Evolutionary conservation across 2,329 filamentous ascomycete genomes (phyloP).

Genomic region (Sodiomyces alkalinus): DNA sequence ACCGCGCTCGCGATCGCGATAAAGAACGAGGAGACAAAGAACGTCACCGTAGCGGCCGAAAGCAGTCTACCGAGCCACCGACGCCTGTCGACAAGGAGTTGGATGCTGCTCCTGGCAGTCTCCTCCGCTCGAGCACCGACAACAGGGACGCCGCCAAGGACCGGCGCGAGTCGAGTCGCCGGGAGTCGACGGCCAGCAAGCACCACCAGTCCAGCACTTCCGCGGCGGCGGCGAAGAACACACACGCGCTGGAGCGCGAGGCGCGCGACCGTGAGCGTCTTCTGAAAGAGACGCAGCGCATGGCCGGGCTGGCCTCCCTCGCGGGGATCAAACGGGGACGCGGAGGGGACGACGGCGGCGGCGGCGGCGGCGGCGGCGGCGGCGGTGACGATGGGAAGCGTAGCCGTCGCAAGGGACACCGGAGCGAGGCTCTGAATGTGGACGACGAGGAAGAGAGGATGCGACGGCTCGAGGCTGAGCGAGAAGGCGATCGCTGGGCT

Average conservation of each 20-base stretch:
- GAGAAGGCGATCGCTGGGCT: slow-evolving; percentile 37
- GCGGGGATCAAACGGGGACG: slow-evolving; percentile 33
- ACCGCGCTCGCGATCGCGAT: slow-evolving; percentile 21
- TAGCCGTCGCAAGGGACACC: slow-evolving; percentile 30
- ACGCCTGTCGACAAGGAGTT: slow-evolving; percentile 23
- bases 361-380: slow-evolving; percentile 18
- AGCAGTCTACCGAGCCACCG: slow-evolving; percentile 12
- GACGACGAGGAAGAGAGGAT: slow-evolving; percentile 37
- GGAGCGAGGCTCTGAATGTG: slow-evolving; percentile 31
- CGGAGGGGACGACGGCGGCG: slow-evolving; percentile 22
- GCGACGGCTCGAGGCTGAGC: slow-evolving; percentile 42
- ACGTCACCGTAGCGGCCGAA: slow-evolving; percentile 20
- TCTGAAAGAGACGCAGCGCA: slow-evolving; percentile 52
- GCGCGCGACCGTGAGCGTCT: slow-evolving; percentile 50
- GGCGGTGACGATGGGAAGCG: slow-evolving; percentile 16
- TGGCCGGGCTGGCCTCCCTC: slow-evolving; percentile 35
- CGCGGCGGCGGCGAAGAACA: slow-evolving; percentile 26
- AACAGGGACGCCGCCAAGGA: slow-evolving; percentile 16
- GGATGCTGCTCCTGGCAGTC: slow-evolving; percentile 26
- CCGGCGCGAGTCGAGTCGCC: slow-evolving; percentile 9
- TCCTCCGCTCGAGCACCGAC: slow-evolving; percentile 17
- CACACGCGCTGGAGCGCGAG: slow-evolving; percentile 57
- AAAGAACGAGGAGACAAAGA: slow-evolving; percentile 10
- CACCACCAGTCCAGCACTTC: too few species aligned
- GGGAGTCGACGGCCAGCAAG: slow-evolving; percentile 13